These are phyloP conservation scores for Tuber brumale DNA, from an alignment of 495 filamentous ascomycete genomes.

Conservation along the genomic window DNA sequence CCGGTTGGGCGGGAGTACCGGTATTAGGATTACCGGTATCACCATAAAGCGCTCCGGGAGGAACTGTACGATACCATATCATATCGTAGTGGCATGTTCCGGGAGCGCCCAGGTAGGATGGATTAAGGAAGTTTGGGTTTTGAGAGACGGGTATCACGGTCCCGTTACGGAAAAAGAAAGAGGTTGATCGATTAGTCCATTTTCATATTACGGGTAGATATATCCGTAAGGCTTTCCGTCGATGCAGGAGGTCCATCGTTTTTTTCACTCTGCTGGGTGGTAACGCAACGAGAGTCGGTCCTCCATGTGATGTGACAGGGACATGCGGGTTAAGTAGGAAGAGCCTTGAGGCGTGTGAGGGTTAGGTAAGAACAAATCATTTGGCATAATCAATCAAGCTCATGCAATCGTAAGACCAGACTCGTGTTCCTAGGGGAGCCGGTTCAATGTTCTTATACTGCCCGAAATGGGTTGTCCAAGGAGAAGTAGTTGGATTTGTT, in stretches of 20 bases:
- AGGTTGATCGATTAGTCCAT: background rate
- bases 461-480: background rate
- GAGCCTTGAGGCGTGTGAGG: background rate
- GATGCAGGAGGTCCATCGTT: background rate
- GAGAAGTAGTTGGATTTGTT: background rate
- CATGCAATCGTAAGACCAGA: background rate
- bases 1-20: background rate
- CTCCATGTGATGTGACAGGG: background rate
- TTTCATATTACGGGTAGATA: background rate
- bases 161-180: background rate
- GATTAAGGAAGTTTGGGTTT: background rate
- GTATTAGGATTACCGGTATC: background rate
- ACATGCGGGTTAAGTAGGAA: background rate
- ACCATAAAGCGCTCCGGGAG: background rate
- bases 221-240: background rate
- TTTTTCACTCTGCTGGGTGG: background rate
- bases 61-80: background rate
- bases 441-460: background rate
- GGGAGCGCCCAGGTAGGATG: background rate
- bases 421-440: background rate
- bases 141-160: background rate
- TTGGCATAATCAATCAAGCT: background rate
- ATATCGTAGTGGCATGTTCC: background rate
- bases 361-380: conserved; percentile 3
- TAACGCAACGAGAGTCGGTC: background rate